Evolutionary conservation across 2,329 filamentous ascomycete genomes (phyloP).

Genomic region (Alternaria angustiovoidea): DNA sequence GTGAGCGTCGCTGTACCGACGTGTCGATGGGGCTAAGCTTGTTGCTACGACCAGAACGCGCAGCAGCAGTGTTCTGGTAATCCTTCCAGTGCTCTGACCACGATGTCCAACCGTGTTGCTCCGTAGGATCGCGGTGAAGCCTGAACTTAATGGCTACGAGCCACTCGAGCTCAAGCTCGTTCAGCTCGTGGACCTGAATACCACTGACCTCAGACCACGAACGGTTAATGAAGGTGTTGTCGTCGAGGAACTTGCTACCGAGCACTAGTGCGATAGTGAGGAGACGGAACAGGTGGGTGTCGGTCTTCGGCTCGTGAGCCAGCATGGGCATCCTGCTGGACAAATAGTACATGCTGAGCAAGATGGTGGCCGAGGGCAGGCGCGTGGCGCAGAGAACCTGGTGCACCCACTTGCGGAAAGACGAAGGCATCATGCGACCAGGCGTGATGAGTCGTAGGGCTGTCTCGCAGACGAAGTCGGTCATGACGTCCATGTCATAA

Average conservation of each 20-base stretch:
- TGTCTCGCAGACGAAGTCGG: conserved; percentile 93
- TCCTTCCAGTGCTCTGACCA: conserved; percentile 74
- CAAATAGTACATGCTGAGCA: conserved; percentile 89
- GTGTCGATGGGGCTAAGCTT: conserved; percentile 71
- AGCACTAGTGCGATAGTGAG: conserved; percentile 84
- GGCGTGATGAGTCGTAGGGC: conserved; percentile 75
- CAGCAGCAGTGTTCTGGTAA: conserved; percentile 62
- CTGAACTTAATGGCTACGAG: conserved; percentile 82
- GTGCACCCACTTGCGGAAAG: conserved; percentile 90
- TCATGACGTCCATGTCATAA: conserved; percentile 96
- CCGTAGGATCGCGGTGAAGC: conserved; percentile 84
- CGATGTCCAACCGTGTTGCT: conserved; percentile 73
- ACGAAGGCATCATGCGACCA: conserved; percentile 68
- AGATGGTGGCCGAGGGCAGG: conserved; percentile 87
- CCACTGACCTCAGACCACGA: conserved; percentile 97
- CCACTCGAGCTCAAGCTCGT: conserved; percentile 88
- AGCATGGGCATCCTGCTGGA: conserved; percentile 82
- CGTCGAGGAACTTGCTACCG: conserved; percentile 94
- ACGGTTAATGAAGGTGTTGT: conserved; percentile 97
- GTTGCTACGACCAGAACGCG: conserved; percentile 48
- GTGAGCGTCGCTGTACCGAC: conserved; percentile 63
- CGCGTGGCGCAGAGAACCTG: conserved; percentile 91
- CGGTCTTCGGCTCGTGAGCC: conserved; percentile 59
- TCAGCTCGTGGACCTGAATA: conserved; percentile 83
- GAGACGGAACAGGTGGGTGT: conserved; percentile 83